Base-by-base conservation (phyloP, 2,329 filamentous ascomycete species). In the Neonectria magnoliae region DNA sequence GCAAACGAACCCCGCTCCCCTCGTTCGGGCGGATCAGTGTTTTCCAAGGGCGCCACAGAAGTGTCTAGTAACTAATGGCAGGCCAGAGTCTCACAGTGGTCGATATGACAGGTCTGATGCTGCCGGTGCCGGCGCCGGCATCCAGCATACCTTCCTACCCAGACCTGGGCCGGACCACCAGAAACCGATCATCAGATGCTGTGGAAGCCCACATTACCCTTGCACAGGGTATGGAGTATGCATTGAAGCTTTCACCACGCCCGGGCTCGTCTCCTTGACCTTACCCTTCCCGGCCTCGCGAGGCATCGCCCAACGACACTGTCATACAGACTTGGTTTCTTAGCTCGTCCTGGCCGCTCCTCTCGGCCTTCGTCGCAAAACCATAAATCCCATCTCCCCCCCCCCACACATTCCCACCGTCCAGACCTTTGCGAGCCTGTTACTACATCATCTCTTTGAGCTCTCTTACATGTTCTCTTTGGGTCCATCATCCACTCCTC, bases 41-140 rank as follows among this genome's bases (percentile, higher is more conserved):
- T 66, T 64, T 54, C 56, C 60, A 64, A 71, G 64, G 68, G 68
- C 71, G 70, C 71, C 71, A 73, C 69, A 44, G 65, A 69, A 38
- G 58, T 68, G 63, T 64, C 60, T 70, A 69, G 63, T 57, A 67
- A 64, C 67, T 57, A 71, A 68, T 72, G 70, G 66, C 69, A 69
- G 65, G 68, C 66, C 66, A 45, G 60, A 70, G 75, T 76, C 71
- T 76, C 71, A 76, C 71, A 73, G 67, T 64, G 64, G 64, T 45
- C 68, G 71, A 79, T 77, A 73, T 78, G 76, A 79, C 76, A 79
- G 70, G 77, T 79, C 77, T 77, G 61, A 55, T 71, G 57, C 59
- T 60, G 38, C 55, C 33, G 60, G 64, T 50, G 65, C 64, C 69
- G 62, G 59, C 71, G 74, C 69, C 68, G 60, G 52, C 59, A 29